A percentile compares a stretch with the other conserved stretches of the same genome.
Conservation (phyloP, 176 grass and related monocot species). For the Olyra latifolia region DNA sequence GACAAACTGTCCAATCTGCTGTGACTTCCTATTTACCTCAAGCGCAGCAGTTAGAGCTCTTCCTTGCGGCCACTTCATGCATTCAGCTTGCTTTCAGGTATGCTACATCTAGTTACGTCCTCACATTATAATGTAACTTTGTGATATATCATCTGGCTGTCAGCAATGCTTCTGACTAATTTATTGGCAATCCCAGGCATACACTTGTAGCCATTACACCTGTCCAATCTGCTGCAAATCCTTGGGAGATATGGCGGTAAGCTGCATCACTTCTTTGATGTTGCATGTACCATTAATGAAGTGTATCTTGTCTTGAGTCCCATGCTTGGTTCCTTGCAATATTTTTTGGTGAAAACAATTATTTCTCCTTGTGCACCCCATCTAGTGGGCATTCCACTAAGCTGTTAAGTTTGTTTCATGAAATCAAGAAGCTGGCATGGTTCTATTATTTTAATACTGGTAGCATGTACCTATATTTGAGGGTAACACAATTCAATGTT, state of each 20-base stretch:
- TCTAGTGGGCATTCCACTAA: conserved; percentile 24
- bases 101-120: conserved; percentile 12
- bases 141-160: conserved; percentile 8
- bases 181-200: conserved; percentile 58
- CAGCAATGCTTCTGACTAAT: conserved; percentile 22
- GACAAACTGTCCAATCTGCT: conserved; percentile 98
- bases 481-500: not conserved
- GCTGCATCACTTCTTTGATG: conserved; percentile 16
- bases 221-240: conserved; percentile 99
- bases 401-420: conserved; percentile 18
- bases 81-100: conserved; percentile 99
- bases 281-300: conserved; percentile 5
- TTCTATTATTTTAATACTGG: conserved; percentile 11
- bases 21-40: conserved; percentile 97
- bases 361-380: not conserved
- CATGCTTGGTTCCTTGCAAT: not conserved
- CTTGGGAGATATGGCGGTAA: conserved; percentile 97
- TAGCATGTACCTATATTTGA: conserved; percentile 12
- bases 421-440: not conserved
- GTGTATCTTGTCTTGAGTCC: conserved; percentile 1
- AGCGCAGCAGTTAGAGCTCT: conserved; percentile 89
- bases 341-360: not conserved
- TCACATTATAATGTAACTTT: conserved; percentile 20
- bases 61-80: conserved; percentile 98
- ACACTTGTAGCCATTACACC: conserved; percentile 98